Evolutionary conservation across 257 asterid species (phyloP), one percentile per base, ranked within the genome.

Genomic region (Penstemon newberryi): DNA sequence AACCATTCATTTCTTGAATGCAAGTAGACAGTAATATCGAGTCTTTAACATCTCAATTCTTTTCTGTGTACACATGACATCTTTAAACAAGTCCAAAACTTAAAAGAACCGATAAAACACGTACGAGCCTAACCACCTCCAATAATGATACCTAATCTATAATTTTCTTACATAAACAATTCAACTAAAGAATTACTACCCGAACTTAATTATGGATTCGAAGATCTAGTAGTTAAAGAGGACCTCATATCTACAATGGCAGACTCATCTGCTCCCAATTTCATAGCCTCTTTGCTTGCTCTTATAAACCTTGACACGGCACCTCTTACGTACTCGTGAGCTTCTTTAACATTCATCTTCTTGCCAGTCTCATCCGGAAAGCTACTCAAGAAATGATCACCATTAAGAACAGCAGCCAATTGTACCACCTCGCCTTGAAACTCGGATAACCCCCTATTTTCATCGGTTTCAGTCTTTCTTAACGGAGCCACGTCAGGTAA

Each of bases 161-260:
- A 25, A 25, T 25, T 25, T 46, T 37, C 13, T 49, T 41, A 45
- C 43, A 38, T n/a, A 5, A 66, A 63, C 37, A 25, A 50, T 53
- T 25, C 65, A 43, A 7, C 56, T 56, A 60, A 70, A 68, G 44
- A 56, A 68, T 68, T 36, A 55, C 63, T 50, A 66, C 13, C 60
- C 56, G 0, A 39, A 63, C 15, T 53, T 78, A 85, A 63, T 76
- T 47, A 62, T 82, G 87, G 41, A 54, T 45, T 6, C 33, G 87
- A 71, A 45, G 91, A 78, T 84, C 93, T 70, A 5, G 96, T 90
- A 4, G 93, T 90, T 7, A 90, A 85, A 13, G 96, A 90, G 39
- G 95, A 74, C 77, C 93, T 86, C 96, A 90, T 87, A 56, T 84
- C 88, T 2, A 87, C 96, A 63, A 87, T 87, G 45, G 90, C 85